Base-by-base conservation (phyloP, 23 red algal species). In the Chondrus crispus region DNA sequence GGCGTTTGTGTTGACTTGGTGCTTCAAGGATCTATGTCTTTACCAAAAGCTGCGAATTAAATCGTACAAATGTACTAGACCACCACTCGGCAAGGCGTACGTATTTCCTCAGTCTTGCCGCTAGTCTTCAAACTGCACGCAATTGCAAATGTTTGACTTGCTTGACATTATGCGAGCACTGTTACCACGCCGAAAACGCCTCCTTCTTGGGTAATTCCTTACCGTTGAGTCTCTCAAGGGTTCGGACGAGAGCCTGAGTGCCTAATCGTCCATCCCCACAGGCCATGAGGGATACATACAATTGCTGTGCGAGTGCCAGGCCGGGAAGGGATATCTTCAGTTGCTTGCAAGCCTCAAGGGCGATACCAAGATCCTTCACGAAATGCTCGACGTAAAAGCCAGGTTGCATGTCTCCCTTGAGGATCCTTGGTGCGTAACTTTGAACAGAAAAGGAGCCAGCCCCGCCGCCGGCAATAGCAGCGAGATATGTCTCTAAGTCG, bases 321-420 rank as follows among this genome's bases (percentile, higher is more conserved):
- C 95, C 95, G 16, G 95, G 95, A 49, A 97, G 81, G 20, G 53
- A 82, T 12, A 97, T 68, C 8, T 79, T 78, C 82, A 97, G 57
- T 70, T 92, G 80, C 68, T 90, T 91, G 63, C 85, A 89, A 36
- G 88, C 69, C 36, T 89, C 85, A 62, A 97, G 35, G 42, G 95
- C 95, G 13, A 97, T 93, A 35, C 95, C 95, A 13, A 97, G 58
- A 82, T 97, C 95, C 71, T 97, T 97, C 3, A 97, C 95, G 85
- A 97, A 93, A 74, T 97, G 95, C 22, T 93, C 89, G 10, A 97
- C 95, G 82, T 90, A 97, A 88, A 97, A 97, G 11, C 95, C 95
- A 6, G 95, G 95, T 16, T 79, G 80, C 63, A 97, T 76, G 52
- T 97, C 90, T 13, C 95, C 36, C 50, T 90, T 88, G 47, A 97